Evolutionary conservation across 805 yeast species (phyloP), one percentile per base, ranked within the genome.

Genomic region (Kluyveromyces starmeri): DNA sequence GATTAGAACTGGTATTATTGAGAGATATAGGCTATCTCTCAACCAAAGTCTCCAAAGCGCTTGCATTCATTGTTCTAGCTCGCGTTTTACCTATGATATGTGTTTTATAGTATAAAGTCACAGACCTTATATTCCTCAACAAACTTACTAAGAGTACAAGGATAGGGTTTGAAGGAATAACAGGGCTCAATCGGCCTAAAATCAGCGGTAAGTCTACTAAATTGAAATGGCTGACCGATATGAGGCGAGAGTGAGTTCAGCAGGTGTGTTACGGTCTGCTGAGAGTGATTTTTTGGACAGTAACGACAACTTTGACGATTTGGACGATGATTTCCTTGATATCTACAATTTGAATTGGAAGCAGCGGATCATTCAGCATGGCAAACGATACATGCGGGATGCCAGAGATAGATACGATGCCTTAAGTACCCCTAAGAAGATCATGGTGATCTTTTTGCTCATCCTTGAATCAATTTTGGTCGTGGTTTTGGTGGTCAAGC

Each of bases 271-370:
- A 14, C 25, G 28, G 11, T 27, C 20, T 9, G 23, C 28, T 10
- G 31, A 29, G 8, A 16, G 23, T 7, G 37, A 27, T 20, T 14
- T 37, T 26, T 30, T 34, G 12, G 11, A 34, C 29, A 30, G 20
- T 20, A 35, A 32, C 20, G 34, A 40, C 9, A 35, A 28, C 20
- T 46, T 45, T 17, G 48, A 41, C 15, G 52, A 48, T 25, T 34
- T 50, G 27, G 58, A 56, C 11, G 52, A 53, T 20, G 47, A 57
- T 27, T 53, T 55, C 35, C 48, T 55, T 7, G 62, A 54, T 28
- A 40, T 53, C 21, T 57, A 57, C 42, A 45, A 51, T 30, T 34
- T 57, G 36, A 47, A 51, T 7, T 59, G 60, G 7, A 51, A 55
- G 40, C 55, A 55, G 39, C 45, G 61, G n/a, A n/a, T 53, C 18